phyloP scores from a whole-genome alignment of 805 yeast species.

The Nakazawaea peltata region DNA sequence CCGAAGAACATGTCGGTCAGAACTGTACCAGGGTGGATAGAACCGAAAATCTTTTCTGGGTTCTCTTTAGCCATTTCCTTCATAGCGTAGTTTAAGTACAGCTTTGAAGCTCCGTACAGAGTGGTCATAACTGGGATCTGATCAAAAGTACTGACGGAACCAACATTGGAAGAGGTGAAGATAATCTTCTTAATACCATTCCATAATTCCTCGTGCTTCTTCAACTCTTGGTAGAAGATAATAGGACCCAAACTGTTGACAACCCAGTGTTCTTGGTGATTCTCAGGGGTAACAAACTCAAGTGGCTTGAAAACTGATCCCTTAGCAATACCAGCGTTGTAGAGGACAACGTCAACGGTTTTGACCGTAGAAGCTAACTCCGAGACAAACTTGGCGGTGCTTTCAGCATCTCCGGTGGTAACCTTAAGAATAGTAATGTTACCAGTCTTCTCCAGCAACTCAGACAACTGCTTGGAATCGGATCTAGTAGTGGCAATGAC shows the following conservation, averaged over 20 bases:
- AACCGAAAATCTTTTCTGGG: constrained; percentile 15
- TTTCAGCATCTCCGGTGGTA: constrained; percentile 15
- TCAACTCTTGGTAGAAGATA: constrained; percentile 13
- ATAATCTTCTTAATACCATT: constrained; percentile 16
- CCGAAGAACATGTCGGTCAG: constrained; percentile 8
- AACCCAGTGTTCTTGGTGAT: constrained; percentile 11
- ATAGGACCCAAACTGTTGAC: constrained; percentile 21
- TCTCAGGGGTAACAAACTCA: background rate
- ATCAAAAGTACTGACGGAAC: constrained; percentile 14
- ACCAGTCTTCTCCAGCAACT: background rate
- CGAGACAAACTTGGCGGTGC: constrained; percentile 12
- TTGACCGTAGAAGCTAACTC: constrained; percentile 12
- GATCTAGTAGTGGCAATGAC: constrained; percentile 12
- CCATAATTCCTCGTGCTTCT: constrained; percentile 13
- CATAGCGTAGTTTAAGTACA: constrained; percentile 25
- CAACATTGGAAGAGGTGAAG: constrained; percentile 20
- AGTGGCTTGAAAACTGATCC: background rate
- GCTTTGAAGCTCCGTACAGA: constrained; percentile 29
- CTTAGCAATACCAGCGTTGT: constrained; percentile 19
- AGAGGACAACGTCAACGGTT: constrained; percentile 19
- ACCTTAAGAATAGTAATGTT: constrained; percentile 18
- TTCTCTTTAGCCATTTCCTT: constrained; percentile 21
- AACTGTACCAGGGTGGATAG: constrained; percentile 31
- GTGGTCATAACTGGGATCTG: constrained; percentile 13
- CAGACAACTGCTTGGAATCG: constrained; percentile 5